A percentile compares a stretch with the other conserved stretches of the same genome.
Evolutionary conservation across 345 rosid genomes (phyloP).

Genomic region (Populus alba): DNA sequence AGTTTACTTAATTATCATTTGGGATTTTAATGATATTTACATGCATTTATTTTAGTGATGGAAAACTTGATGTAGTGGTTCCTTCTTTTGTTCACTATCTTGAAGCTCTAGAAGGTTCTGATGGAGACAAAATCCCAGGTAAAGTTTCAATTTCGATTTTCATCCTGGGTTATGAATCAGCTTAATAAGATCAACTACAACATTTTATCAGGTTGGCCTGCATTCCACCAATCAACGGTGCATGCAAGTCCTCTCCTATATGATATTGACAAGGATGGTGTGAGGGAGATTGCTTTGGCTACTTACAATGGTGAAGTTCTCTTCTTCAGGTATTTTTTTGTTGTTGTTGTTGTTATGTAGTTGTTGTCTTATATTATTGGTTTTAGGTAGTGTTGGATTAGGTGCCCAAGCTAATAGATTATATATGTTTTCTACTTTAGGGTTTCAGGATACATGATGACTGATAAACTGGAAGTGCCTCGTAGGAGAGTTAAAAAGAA

Average conservation of each 20-base stretch:
- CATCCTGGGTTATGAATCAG: neutral
- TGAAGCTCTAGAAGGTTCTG: conserved; percentile 97
- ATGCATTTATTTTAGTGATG: conserved; percentile 58
- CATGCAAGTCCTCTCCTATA: conserved; percentile 93
- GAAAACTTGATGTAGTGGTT: conserved; percentile 95
- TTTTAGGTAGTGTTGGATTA: neutral
- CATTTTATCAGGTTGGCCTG: conserved; percentile 84
- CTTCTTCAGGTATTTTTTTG: conserved; percentile 74
- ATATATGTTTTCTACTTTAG: conserved; percentile 39
- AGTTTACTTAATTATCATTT: neutral
- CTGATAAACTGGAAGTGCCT: conserved; percentile 87
- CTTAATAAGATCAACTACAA: neutral
- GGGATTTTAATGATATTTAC: neutral
- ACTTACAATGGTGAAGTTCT: conserved; percentile 95
- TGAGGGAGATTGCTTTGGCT: conserved; percentile 90
- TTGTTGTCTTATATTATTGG: conserved; percentile 2
- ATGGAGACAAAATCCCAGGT: conserved; percentile 99
- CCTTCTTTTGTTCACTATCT: conserved; percentile 97
- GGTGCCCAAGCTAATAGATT: neutral
- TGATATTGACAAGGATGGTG: conserved; percentile 97
- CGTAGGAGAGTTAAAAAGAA: conserved; percentile 82
- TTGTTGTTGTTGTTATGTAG: neutral
- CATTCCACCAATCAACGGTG: conserved; percentile 96
- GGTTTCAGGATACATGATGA: conserved; percentile 93
- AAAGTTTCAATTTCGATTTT: conserved; percentile 5